Percentiles rank a stretch among this genome's conserved stretches.
Evolutionary conservation across 2,329 filamentous ascomycete genomes (phyloP).

Genomic region (Tolypocladium pustulatum): DNA sequence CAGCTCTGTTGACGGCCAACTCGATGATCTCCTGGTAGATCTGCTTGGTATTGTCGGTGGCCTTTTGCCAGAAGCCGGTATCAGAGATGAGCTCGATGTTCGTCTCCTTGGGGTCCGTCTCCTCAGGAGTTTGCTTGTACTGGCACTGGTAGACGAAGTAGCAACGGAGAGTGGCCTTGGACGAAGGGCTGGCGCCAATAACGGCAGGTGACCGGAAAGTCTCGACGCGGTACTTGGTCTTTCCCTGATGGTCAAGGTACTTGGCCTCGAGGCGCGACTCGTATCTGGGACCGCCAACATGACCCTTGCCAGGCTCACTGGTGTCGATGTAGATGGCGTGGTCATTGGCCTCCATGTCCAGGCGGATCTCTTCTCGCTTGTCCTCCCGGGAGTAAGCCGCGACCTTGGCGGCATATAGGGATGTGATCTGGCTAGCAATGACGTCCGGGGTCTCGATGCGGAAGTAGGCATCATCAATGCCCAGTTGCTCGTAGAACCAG

Average conservation of each 20-base stretch:
- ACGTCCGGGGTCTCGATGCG: slow-evolving; percentile 77
- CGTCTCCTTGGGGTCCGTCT: slow-evolving; percentile 68
- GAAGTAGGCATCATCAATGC: slow-evolving; percentile 98
- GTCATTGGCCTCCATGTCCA: slow-evolving; percentile 90
- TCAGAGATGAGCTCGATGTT: slow-evolving; percentile 87
- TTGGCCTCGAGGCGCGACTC: slow-evolving; percentile 91
- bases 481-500: slow-evolving; percentile 97
- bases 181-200: slow-evolving; percentile 54
- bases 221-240: slow-evolving; percentile 80
- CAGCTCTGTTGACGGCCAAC: slow-evolving; percentile 71
- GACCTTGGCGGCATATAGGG: slow-evolving; percentile 92
- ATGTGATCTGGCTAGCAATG: slow-evolving; percentile 90
- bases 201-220: slow-evolving; percentile 88
- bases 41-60: slow-evolving; percentile 87
- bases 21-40: slow-evolving; percentile 93
- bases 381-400: slow-evolving; percentile 88
- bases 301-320: slow-evolving; percentile 74
- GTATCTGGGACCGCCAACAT: slow-evolving; percentile 73
- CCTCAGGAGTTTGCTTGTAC: slow-evolving; percentile 65
- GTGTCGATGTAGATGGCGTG: slow-evolving; percentile 99
- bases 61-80: slow-evolving; percentile 89
- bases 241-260: slow-evolving; percentile 75
- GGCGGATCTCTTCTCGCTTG: slow-evolving; percentile 83
- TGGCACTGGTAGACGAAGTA: slow-evolving; percentile 98
- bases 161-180: slow-evolving; percentile 79